Base-by-base conservation (phyloP, 129 eudicot genomes). In the Silybum marianum region DNA sequence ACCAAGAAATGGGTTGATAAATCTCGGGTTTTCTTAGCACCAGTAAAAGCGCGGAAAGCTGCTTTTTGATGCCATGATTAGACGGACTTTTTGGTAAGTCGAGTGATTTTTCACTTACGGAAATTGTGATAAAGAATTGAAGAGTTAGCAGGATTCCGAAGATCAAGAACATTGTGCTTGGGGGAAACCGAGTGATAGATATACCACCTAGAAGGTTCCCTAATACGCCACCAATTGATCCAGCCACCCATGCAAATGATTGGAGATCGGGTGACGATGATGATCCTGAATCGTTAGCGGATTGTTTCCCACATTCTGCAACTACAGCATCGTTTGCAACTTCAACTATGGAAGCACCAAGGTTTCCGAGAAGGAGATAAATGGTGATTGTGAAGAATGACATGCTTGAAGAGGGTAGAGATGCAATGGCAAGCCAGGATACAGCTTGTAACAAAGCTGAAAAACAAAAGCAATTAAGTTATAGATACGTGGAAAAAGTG, bases 241-340 rank as follows among this genome's bases (percentile, higher is more conserved):
- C 48, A 39, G 93, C 98, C 84, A 89, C 93, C 99, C 98, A 96
- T n/a, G 88, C 95, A 73, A 89, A 96, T 18, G 99, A 93, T 65
- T 88, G 97, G 18, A 96, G 93, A 76, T 94, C 93, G 0, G 89
- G 77, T 9, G 97, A 80, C 60, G 96, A 81, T 11, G 96, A 83
- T 11, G 87, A 24, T 40, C 83, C 78, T 65, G 78, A 40, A 46
- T 72, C 82, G 40, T 81, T 85, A 60, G 83, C 28, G 19, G 83
- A 73, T 30, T 84, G 85, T 75, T 90, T 89, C 2, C 86, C 87
- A 18, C 89, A 86, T 85, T 96, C 98, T 12, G 99, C 97, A 39
- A 96, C 98, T 8, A 96, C 86, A 26, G 98, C 99, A 76, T 96
- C 99, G 73, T 93, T 96, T 12, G 98, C 99, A 69, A 96, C 99